phyloP scores from a whole-genome alignment of 2,329 filamentous ascomycete species.

The Paraphoma sp. region DNA sequence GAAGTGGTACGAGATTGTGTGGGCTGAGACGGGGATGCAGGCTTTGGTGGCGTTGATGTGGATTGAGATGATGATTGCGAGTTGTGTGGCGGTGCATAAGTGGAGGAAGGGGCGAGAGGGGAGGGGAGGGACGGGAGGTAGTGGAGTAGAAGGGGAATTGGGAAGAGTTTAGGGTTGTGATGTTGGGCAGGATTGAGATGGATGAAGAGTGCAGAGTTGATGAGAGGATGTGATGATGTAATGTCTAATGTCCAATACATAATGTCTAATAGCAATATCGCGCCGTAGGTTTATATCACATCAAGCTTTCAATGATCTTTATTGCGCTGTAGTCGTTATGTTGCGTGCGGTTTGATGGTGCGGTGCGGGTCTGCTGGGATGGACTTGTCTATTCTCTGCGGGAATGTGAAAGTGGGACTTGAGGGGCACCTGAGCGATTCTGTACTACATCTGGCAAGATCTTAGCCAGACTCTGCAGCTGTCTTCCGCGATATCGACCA shows the following conservation, averaged over 20 bases:
- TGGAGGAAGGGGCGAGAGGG: slow-evolving; percentile 5
- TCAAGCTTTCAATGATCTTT: neutral
- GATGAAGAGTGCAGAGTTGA: neutral
- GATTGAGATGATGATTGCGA: slow-evolving; percentile 3
- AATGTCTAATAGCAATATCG: neutral
- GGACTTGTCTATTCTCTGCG: no score
- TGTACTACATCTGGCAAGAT: no score
- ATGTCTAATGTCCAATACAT: neutral
- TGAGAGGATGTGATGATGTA: neutral
- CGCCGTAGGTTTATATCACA: no score
- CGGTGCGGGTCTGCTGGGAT: no score
- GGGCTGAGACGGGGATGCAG: slow-evolving; percentile 6
- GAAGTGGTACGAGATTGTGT: slow-evolving; percentile 4
- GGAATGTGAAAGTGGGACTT: no score
- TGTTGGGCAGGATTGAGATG: neutral
- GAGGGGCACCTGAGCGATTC: no score
- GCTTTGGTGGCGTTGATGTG: slow-evolving; percentile 1
- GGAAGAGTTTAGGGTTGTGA: neutral
- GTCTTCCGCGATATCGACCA: no score
- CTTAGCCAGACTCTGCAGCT: no score
- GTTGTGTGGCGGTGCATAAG: slow-evolving; percentile 6
- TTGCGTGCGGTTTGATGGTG: no score
- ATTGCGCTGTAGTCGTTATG: neutral
- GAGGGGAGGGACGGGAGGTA: neutral
- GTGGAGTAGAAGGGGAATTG: neutral